phyloP scores from a whole-genome alignment of 306 rosid genomes.

The Casuarina equisetifolia region DNA sequence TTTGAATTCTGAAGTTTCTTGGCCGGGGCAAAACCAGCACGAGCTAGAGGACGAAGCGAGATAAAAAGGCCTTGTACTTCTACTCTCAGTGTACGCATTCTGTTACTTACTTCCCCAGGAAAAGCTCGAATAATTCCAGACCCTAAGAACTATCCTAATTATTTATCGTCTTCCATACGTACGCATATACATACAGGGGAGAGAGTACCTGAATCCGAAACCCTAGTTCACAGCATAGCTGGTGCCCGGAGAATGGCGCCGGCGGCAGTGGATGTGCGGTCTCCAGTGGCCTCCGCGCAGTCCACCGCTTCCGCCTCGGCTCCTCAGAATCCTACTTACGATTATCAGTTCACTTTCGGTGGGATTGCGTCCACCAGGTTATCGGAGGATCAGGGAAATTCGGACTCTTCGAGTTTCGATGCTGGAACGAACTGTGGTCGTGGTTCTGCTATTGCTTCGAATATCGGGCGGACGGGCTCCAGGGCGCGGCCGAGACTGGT shows the following conservation, averaged over 20 bases:
- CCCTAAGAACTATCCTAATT: too few species aligned
- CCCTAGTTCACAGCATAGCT: slow-evolving; percentile 29
- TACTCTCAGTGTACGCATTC: neutral
- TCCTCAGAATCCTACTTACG: slow-evolving; percentile 24
- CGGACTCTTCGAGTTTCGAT: slow-evolving; percentile 24
- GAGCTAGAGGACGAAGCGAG: neutral
- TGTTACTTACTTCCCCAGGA: neutral
- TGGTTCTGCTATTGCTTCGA: slow-evolving; percentile 2
- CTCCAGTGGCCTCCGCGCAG: slow-evolving; percentile 39
- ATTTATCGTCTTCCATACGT: neutral
- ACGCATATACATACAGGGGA: neutral
- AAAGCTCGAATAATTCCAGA: too few species aligned
- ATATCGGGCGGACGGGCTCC: slow-evolving; percentile 14
- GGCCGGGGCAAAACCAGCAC: neutral
- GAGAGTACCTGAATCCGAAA: slow-evolving; percentile 15
- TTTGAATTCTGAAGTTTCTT: too few species aligned
- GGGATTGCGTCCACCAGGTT: slow-evolving; percentile 23
- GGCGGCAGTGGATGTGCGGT: slow-evolving; percentile 43
- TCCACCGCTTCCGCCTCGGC: slow-evolving; percentile 23
- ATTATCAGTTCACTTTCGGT: slow-evolving; percentile 28
- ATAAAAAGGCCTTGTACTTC: neutral
- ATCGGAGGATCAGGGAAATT: slow-evolving; percentile 24
- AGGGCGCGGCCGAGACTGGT: slow-evolving; percentile 56
- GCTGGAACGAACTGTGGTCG: slow-evolving; percentile 22
- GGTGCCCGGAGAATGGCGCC: slow-evolving; percentile 46